phyloP scores from a whole-genome alignment of 192 early-diverging fungal genomes.

The Podila minutissima region DNA sequence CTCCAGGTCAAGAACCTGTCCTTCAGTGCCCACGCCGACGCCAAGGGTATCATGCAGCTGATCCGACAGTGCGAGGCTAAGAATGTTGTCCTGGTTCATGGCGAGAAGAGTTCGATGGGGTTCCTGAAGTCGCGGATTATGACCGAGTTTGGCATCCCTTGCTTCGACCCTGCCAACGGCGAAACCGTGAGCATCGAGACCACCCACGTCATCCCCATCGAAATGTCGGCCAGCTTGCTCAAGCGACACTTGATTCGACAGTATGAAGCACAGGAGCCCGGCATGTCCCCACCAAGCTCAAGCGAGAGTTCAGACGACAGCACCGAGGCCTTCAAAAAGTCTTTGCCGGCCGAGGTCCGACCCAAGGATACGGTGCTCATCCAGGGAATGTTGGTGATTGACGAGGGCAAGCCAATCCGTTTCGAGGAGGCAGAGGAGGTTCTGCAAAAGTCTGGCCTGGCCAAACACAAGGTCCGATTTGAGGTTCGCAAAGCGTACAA shows the following conservation, averaged over 20 bases:
- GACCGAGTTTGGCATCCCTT: conserved; percentile 84
- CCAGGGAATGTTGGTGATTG: conserved; percentile 56
- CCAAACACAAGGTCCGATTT: conserved; percentile 49
- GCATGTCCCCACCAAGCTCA: conserved; percentile 27
- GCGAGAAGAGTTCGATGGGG: conserved; percentile 91
- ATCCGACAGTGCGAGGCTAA: conserved; percentile 88
- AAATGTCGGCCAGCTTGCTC: conserved; percentile 56
- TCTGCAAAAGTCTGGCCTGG: conserved; percentile 31
- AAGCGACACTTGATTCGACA: conserved; percentile 54
- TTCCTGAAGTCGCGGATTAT: conserved; percentile 84
- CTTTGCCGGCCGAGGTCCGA: conserved; percentile 19
- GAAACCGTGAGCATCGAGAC: conserved; percentile 76
- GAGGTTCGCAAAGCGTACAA: conserved; percentile 50
- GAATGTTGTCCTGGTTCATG: conserved; percentile 96
- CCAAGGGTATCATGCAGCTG: conserved; percentile 97
- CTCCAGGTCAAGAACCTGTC: conserved; percentile 94
- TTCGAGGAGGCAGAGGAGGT: conserved; percentile 52
- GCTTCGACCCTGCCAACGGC: conserved; percentile 92
- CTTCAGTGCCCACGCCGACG: conserved; percentile 97
- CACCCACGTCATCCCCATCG: conserved; percentile 70
- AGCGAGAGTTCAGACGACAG: conserved; percentile 29
- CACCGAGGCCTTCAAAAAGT: neutral
- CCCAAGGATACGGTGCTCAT: conserved; percentile 54
- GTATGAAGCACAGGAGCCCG: conserved; percentile 10
- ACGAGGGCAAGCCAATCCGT: conserved; percentile 46